Conservation (phyloP, 2,329 filamentous ascomycete species). For the Xylaria arbuscula region DNA sequence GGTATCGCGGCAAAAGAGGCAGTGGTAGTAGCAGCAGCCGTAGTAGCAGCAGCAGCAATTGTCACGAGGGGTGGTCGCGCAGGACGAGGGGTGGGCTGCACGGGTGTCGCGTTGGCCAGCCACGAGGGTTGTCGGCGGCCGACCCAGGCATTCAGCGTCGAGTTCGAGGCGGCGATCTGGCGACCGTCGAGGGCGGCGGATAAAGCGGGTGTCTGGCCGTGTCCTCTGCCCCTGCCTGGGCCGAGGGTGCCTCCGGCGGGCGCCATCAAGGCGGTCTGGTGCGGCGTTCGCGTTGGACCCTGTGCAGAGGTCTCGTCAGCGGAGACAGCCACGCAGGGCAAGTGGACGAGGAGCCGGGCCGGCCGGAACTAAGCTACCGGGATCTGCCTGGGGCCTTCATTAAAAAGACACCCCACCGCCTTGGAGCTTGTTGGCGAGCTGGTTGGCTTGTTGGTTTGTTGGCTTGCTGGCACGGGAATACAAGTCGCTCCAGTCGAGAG, state of each 20-base stretch:
- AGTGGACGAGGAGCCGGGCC: slow-evolving; percentile 24
- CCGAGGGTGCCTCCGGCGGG: slow-evolving; percentile 40
- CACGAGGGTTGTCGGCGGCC: slow-evolving; percentile 52
- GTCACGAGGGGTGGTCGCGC: slow-evolving; percentile 35
- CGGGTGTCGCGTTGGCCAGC: slow-evolving; percentile 49
- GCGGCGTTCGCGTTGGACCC: slow-evolving; percentile 22
- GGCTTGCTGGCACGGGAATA: not conserved
- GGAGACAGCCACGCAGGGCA: slow-evolving; percentile 24
- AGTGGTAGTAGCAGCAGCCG: slow-evolving; percentile 5
- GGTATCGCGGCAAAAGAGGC: slow-evolving; percentile 27
- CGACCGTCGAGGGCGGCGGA: slow-evolving; percentile 27
- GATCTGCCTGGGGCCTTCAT: slow-evolving; percentile 10
- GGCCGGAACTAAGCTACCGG: slow-evolving; percentile 20
- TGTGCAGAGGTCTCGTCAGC: slow-evolving; percentile 21
- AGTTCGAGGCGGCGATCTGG: slow-evolving; percentile 55
- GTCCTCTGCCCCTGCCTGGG: slow-evolving; percentile 15
- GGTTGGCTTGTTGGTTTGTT: not conserved
- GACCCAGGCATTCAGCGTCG: slow-evolving; percentile 55
- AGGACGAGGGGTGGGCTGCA: slow-evolving; percentile 48
- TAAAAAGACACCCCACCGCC: slow-evolving; percentile 13
- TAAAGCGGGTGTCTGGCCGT: slow-evolving; percentile 9
- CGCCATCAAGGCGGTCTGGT: slow-evolving; percentile 40
- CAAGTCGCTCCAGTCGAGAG: not conserved
- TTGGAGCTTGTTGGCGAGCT: not conserved
- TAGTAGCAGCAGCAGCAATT: slow-evolving; percentile 8